phyloP scores from a whole-genome alignment of 148 eudicot genomes.

The Heliosperma pusillum region DNA sequence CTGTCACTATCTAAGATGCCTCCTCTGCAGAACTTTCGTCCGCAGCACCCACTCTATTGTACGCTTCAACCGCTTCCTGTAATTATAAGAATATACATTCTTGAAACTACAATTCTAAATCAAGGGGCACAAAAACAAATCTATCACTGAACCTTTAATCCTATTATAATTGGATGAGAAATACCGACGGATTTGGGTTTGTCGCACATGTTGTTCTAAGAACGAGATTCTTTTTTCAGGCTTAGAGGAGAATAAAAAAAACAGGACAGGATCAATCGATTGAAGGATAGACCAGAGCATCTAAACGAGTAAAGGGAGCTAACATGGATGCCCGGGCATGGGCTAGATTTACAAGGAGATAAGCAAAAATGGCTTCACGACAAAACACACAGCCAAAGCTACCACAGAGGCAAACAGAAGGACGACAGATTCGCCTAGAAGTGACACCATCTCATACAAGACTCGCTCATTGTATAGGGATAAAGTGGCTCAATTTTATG shows the following conservation, averaged over 20 bases:
- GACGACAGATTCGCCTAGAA: too few species aligned
- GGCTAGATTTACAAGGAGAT: too few species aligned
- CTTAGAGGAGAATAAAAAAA: too few species aligned
- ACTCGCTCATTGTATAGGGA: not conserved
- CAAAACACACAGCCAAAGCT: too few species aligned
- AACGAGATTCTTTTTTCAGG: not conserved
- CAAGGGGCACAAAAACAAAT: not conserved
- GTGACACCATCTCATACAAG: too few species aligned
- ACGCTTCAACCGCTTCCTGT: conserved; percentile 28
- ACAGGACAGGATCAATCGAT: too few species aligned
- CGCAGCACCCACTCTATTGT: conserved; percentile 17
- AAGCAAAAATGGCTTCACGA: too few species aligned
- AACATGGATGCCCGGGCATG: too few species aligned
- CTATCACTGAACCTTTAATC: not conserved
- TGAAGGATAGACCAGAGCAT: too few species aligned
- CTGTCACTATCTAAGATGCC: conserved; percentile 17
- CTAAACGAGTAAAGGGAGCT: too few species aligned
- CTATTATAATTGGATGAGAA: not conserved
- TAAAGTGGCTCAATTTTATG: not conserved
- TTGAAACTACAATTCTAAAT: not conserved
- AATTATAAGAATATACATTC: not conserved
- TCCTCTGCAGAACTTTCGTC: conserved; percentile 27
- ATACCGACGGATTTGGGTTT: not conserved
- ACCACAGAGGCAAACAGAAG: too few species aligned
- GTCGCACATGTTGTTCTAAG: not conserved